phyloP scores from a whole-genome alignment of 2,329 filamentous ascomycete genomes.

The Fusarium drepaniforme region DNA sequence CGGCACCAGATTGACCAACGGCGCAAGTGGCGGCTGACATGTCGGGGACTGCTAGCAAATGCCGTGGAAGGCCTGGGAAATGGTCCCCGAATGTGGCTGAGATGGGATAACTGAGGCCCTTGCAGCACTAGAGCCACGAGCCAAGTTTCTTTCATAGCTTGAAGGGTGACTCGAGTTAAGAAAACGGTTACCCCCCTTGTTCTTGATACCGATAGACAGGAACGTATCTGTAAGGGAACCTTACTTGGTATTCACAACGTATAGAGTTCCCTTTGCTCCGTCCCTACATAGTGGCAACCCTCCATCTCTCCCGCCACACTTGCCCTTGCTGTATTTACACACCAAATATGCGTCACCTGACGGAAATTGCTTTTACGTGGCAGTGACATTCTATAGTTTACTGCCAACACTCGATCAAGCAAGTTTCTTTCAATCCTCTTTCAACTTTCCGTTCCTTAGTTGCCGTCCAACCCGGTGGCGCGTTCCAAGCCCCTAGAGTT shows the following conservation, averaged over 20 bases:
- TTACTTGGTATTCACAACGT: neutral
- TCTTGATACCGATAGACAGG: neutral
- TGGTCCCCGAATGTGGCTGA: neutral
- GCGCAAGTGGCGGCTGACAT: neutral
- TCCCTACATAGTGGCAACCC: neutral
- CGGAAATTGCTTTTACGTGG: neutral
- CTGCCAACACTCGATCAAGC: neutral
- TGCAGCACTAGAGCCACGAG: neutral
- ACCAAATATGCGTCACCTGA: neutral
- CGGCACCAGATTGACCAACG: neutral
- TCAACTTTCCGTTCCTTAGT: neutral
- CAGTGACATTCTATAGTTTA: neutral
- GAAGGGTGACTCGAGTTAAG: neutral
- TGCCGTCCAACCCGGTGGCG: neutral
- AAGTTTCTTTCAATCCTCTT: neutral
- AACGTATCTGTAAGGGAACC: neutral
- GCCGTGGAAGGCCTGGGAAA: neutral
- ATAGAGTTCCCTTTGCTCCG: neutral
- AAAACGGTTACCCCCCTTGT: neutral
- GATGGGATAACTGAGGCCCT: neutral
- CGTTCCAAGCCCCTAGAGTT: neutral
- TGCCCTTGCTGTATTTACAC: neutral
- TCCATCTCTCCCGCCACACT: neutral
- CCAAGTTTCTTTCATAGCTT: neutral
- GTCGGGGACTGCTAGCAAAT: neutral